Conservation (phyloP, 2,329 filamentous ascomycete genomes). For the Pyrenochaeta sp. region DNA sequence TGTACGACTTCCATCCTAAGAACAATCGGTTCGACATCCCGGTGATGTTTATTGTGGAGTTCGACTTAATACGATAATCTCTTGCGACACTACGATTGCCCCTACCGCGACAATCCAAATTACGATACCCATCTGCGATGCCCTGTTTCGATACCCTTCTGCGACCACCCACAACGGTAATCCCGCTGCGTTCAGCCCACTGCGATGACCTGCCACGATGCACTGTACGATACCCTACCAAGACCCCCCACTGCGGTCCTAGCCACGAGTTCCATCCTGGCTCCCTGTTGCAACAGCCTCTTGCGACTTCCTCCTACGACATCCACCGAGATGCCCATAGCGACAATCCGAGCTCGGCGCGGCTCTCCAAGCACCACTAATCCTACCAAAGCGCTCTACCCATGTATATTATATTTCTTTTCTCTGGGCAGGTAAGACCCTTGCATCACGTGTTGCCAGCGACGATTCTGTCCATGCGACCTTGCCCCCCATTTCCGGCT, state of each 20-base stretch:
- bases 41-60: slow-evolving; percentile 29
- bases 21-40: slow-evolving; percentile 28
- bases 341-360: slow-evolving; percentile 19
- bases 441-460: slow-evolving; percentile 29
- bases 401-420: slow-evolving; percentile 14
- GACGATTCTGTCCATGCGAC: slow-evolving; percentile 22
- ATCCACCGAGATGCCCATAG: slow-evolving; percentile 31
- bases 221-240: slow-evolving; percentile 6
- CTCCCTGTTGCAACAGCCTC: slow-evolving; percentile 10
- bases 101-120: slow-evolving; percentile 19
- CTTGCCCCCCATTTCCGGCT: slow-evolving; percentile 15
- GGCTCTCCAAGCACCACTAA: slow-evolving; percentile 14
- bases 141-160: slow-evolving; percentile 19
- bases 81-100: slow-evolving; percentile 21
- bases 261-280: not conserved
- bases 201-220: slow-evolving; percentile 16
- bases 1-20: slow-evolving; percentile 33
- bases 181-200: slow-evolving; percentile 14
- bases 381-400: slow-evolving; percentile 17
- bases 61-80: slow-evolving; percentile 21
- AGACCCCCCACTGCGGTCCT: not conserved
- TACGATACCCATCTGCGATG: slow-evolving; percentile 27
- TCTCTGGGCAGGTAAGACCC: slow-evolving; percentile 28
- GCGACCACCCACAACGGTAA: slow-evolving; percentile 14
- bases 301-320: slow-evolving; percentile 9